Conservation (phyloP, 805 yeast species). For the Kazachstania martiniae region DNA sequence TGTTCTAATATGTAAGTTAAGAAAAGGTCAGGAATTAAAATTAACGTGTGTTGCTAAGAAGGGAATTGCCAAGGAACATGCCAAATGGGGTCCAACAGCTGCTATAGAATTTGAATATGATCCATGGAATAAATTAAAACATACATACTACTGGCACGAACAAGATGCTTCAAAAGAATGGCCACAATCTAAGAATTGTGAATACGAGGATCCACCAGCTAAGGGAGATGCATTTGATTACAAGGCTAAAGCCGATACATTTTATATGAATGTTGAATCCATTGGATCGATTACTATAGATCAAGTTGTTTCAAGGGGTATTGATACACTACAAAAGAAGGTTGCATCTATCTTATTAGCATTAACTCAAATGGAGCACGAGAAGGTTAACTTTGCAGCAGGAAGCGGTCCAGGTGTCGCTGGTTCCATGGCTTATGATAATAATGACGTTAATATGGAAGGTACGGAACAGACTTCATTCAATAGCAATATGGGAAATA, state of each 20-base stretch:
- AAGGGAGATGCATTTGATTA: constrained; percentile 82
- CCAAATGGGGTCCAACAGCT: constrained; percentile 96
- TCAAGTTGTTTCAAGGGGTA: constrained; percentile 78
- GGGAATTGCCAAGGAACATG: constrained; percentile 95
- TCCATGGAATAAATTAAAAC: constrained; percentile 97
- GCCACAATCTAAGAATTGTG: constrained; percentile 84
- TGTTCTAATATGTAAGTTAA: constrained; percentile 79
- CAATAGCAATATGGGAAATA: constrained; percentile 14
- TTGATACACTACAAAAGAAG: constrained; percentile 77
- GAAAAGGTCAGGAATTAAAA: constrained; percentile 85
- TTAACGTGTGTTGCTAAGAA: constrained; percentile 92
- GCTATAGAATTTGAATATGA: constrained; percentile 96
- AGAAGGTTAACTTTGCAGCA: constrained; percentile 30
- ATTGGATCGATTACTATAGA: constrained; percentile 83
- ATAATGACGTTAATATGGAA: constrained; percentile 27
- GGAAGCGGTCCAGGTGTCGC: constrained; percentile 29
- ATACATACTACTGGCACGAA: constrained; percentile 95
- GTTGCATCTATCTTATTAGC: constrained; percentile 80
- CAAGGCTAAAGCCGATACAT: constrained; percentile 67
- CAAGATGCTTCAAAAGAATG: constrained; percentile 81
- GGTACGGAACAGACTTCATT: constrained; percentile 23
- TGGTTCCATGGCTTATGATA: constrained; percentile 22
- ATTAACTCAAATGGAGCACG: constrained; percentile 39
- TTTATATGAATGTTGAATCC: constrained; percentile 85
- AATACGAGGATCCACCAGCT: constrained; percentile 92